phyloP scores from a whole-genome alignment of 257 asterid genomes.

The Echites panduratus region DNA sequence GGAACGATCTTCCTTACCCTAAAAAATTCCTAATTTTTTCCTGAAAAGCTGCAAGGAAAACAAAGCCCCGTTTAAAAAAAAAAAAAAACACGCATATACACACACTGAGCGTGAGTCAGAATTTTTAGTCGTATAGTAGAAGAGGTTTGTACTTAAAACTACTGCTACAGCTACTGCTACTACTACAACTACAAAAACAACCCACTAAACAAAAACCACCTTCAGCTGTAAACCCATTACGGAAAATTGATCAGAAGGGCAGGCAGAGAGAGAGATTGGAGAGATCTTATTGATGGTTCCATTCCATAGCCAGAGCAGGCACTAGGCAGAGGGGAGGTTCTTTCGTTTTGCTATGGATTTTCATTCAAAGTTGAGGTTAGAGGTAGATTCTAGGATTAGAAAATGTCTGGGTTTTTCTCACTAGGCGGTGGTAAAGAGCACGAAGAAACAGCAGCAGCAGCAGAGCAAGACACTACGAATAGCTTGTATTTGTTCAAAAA shows the following conservation, averaged over 20 bases:
- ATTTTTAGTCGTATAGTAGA: background rate
- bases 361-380: conserved; percentile 29
- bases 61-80: conserved; percentile 17
- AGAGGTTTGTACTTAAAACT: background rate
- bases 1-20: conserved; percentile 26
- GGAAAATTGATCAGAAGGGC: background rate
- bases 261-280: background rate
- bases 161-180: background rate
- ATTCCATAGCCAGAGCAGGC: background rate
- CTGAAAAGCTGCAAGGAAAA: conserved; percentile 29
- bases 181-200: background rate
- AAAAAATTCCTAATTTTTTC: conserved; percentile 30
- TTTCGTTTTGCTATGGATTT: conserved; percentile 41
- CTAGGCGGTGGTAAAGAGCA: conserved; percentile 36
- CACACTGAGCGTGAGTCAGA: conserved; percentile 20
- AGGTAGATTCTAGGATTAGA: conserved; percentile 30
- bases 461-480: conserved; percentile 20
- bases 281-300: conserved; percentile 5
- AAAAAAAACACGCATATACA: background rate
- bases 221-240: background rate
- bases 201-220: background rate
- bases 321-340: conserved; percentile 13
- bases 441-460: conserved; percentile 8
- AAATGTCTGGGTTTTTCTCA: conserved; percentile 79
- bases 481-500: conserved; percentile 47